Percentiles rank a stretch among this genome's conserved stretches.
Conservation (phyloP, 2,329 filamentous ascomycete species). For the Cladosporium oxysporum region DNA sequence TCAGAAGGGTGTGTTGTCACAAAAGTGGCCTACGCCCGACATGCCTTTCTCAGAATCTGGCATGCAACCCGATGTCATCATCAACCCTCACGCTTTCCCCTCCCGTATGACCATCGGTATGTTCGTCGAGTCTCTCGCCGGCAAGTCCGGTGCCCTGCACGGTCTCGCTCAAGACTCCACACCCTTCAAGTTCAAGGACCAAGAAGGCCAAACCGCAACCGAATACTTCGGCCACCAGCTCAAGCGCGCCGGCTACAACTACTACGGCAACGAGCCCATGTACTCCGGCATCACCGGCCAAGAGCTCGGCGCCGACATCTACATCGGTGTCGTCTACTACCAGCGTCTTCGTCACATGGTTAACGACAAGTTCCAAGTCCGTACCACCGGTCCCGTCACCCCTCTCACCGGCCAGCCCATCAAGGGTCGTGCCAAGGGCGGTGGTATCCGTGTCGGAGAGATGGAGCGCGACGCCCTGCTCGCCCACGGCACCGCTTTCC, state of each 20-base stretch:
- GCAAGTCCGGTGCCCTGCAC: constrained; percentile 91
- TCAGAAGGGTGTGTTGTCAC: constrained; percentile 94
- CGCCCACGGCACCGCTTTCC: constrained; percentile 90
- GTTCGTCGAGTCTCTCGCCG: constrained; percentile 96
- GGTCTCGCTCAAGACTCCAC: constrained; percentile 95
- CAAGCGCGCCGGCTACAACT: constrained; percentile 94
- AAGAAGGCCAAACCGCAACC: constrained; percentile 85
- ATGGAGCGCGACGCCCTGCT: constrained; percentile 97
- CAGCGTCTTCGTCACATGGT: constrained; percentile 99
- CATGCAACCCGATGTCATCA: constrained; percentile 96
- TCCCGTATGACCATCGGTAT: constrained; percentile 99
- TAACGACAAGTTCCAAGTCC: constrained; percentile 98
- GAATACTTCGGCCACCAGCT: constrained; percentile 97
- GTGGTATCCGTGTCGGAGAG: constrained; percentile 97
- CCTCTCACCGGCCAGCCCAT: constrained; percentile 91
- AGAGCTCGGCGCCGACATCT: constrained; percentile 92
- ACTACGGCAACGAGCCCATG: constrained; percentile 97
- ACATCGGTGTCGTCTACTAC: constrained; percentile 96
- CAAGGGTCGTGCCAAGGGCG: constrained; percentile 93
- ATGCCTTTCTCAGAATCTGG: constrained; percentile 97
- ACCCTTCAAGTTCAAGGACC: constrained; percentile 78
- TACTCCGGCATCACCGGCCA: constrained; percentile 96
- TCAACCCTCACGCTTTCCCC: constrained; percentile 98
- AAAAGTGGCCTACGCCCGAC: constrained; percentile 90
- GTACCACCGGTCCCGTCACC: constrained; percentile 91